A percentile compares a stretch with the other conserved stretches of the same genome.
phyloP scores from a whole-genome alignment of 2,329 filamentous ascomycete genomes.

The Aspergillus floridensis region DNA sequence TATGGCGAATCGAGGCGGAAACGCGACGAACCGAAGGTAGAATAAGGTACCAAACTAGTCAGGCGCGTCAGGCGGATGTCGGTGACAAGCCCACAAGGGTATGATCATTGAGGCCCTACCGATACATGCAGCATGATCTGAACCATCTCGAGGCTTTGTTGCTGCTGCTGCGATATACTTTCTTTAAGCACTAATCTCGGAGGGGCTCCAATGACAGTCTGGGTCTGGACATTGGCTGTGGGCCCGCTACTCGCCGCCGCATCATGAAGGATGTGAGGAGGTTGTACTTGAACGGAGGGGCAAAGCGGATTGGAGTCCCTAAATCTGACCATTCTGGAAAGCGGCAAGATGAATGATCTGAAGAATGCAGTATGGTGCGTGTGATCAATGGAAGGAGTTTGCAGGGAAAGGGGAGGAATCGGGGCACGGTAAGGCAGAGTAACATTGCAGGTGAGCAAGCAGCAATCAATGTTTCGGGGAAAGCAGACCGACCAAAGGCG shows the following conservation, averaged over 20 bases:
- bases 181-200: slow-evolving; percentile 12
- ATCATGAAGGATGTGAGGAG: slow-evolving; percentile 7
- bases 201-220: slow-evolving; percentile 11
- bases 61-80: neutral
- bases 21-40: slow-evolving; percentile 31
- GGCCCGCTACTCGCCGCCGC: slow-evolving; percentile 7
- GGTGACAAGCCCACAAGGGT: neutral
- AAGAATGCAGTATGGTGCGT: neutral
- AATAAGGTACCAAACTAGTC: slow-evolving; percentile 35
- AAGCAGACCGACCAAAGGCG: slow-evolving; percentile 3
- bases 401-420: neutral
- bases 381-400: neutral
- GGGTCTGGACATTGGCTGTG: slow-evolving; percentile 15
- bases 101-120: slow-evolving; percentile 29
- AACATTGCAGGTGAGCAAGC: neutral
- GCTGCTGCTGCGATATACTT: slow-evolving; percentile 30
- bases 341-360: neutral
- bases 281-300: slow-evolving; percentile 19
- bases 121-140: slow-evolving; percentile 50
- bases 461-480: neutral
- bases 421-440: neutral
- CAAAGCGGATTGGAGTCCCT: slow-evolving; percentile 21
- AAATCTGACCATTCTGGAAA: slow-evolving; percentile 24
- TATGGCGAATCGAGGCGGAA: neutral
- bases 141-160: slow-evolving; percentile 48